A percentile compares a stretch with the other conserved stretches of the same genome.
Conservation (phyloP, 1,284 basidiomycete genomes). For the Farysia itapuensis region DNA sequence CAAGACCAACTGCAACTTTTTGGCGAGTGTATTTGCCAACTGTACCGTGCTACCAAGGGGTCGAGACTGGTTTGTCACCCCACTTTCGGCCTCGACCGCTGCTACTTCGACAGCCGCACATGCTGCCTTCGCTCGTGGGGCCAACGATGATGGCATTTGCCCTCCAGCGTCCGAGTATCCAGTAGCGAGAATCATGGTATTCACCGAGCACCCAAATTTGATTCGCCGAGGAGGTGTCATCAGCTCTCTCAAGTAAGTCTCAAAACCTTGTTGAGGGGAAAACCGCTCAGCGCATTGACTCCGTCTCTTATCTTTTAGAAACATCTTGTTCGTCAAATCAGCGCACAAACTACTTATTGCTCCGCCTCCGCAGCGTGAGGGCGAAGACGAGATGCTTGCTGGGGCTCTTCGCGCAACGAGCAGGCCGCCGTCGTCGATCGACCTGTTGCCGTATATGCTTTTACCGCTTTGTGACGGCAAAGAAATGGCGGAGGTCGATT, state of each 20-base stretch:
- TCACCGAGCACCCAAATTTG: constrained; percentile 58
- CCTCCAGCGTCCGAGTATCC: constrained; percentile 49
- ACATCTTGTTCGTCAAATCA: constrained; percentile 55
- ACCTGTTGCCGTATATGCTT: constrained; percentile 66
- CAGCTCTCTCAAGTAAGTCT: constrained; percentile 56
- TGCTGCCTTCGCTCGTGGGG: constrained; percentile 27
- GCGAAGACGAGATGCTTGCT: constrained; percentile 33
- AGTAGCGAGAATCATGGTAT: constrained; percentile 53
- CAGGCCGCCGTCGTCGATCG: constrained; percentile 48
- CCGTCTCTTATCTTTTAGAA: constrained; percentile 8
- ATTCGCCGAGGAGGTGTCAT: constrained; percentile 57
- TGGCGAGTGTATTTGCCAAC: constrained; percentile 59
- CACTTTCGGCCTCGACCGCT: constrained; percentile 38
- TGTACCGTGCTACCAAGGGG: constrained; percentile 51
- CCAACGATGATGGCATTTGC: constrained; percentile 10
- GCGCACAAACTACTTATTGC: constrained; percentile 52
- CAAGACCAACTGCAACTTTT: constrained; percentile 58
- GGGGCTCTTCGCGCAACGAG: constrained; percentile 37
- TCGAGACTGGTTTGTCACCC: constrained; percentile 54
- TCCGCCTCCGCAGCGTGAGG: constrained; percentile 36
- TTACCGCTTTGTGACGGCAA: constrained; percentile 91
- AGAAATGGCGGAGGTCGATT: constrained; percentile 63
- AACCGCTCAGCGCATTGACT: too few relatives aligned
- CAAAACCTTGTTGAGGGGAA: too few relatives aligned
- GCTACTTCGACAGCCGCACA: constrained; percentile 39